A percentile compares a stretch with the other conserved stretches of the same genome.
Evolutionary conservation across 495 filamentous ascomycete species (phyloP).

Genomic region (Trichoderma gamsii): DNA sequence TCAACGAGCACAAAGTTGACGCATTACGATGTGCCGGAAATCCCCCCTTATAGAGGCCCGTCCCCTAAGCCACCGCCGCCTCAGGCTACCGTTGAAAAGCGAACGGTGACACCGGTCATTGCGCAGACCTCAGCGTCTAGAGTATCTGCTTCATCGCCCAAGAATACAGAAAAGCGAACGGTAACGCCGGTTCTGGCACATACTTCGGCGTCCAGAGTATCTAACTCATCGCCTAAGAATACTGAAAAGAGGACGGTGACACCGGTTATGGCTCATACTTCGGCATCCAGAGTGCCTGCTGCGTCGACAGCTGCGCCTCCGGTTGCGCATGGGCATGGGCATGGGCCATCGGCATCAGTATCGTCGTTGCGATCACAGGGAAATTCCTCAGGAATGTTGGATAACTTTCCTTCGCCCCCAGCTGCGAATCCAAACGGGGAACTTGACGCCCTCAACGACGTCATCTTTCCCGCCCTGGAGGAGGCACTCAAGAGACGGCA

Average conservation of each 20-base stretch:
- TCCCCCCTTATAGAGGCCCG: slow-evolving; percentile 46
- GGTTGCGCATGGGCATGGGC: slow-evolving; percentile 21
- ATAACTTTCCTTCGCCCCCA: slow-evolving; percentile 39
- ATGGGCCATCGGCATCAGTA: not conserved
- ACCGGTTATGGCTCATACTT: not conserved
- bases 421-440: slow-evolving; percentile 43
- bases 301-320: not conserved
- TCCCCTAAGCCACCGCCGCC: slow-evolving; percentile 1
- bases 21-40: slow-evolving; percentile 44
- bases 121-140: not conserved
- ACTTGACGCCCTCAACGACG: slow-evolving; percentile 62
- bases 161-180: not conserved
- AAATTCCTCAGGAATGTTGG: not conserved
- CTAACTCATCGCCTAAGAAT: not conserved
- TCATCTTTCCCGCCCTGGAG: slow-evolving; percentile 85
- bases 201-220: not conserved
- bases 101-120: slow-evolving; percentile 5
- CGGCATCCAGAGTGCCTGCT: not conserved
- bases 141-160: not conserved
- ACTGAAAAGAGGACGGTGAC: slow-evolving; percentile 1
- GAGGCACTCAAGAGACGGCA: slow-evolving; percentile 78
- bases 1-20: slow-evolving; percentile 28
- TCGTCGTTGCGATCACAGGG: not conserved
- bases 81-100: not conserved
- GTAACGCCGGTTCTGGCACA: not conserved